Evolutionary conservation across 2,329 filamentous ascomycete genomes (phyloP), one percentile per base, ranked within the genome.

Genomic region (Penicillium vulpinum): DNA sequence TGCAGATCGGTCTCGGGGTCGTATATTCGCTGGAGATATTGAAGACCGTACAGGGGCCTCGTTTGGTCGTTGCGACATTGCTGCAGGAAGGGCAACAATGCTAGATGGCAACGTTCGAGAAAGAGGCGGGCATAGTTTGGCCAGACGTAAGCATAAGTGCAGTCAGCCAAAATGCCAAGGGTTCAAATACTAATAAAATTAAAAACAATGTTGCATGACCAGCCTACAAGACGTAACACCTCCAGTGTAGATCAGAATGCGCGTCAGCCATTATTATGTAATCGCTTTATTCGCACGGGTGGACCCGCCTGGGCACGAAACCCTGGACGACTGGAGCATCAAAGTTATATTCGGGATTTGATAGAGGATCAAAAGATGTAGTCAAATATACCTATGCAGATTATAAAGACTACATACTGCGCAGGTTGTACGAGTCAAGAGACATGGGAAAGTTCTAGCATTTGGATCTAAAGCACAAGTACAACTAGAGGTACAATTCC

Each of bases 401-500:
- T 1, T 11, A 29, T 7, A n/a, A 16, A 8, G 10, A 9, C 6
- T 33, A 33, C 10, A 31, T n/a, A 4, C 4, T 13, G 9, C 15
- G 31, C 18, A 22, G 2, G 5, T 35, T 47, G n/a, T n/a, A 22
- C 1, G 16, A 38, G 59, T 57, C 61, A 60, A 60, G 39, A 51
- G 56, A 56, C 24, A 44, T 33, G 31, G 35, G 55, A 52, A 66
- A 70, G 67, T 61, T 74, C 70, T 75, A 69, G 65, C 64, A 74
- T 74, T 62, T 73, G 67, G 57, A 62, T 74, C 71, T 75, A 75
- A 63, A 62, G 60, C 65, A 69, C 60, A 67, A 64, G 62, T 67
- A 70, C 63, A 70, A 68, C 69, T 76, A 76, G 67, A 73, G 68
- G 64, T 76, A 75, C 73, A 76, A 57, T 66, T 69, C 68, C 64